Base-by-base conservation (phyloP, 2,329 filamentous ascomycete species). In the Grosmannia clavigera region DNA sequence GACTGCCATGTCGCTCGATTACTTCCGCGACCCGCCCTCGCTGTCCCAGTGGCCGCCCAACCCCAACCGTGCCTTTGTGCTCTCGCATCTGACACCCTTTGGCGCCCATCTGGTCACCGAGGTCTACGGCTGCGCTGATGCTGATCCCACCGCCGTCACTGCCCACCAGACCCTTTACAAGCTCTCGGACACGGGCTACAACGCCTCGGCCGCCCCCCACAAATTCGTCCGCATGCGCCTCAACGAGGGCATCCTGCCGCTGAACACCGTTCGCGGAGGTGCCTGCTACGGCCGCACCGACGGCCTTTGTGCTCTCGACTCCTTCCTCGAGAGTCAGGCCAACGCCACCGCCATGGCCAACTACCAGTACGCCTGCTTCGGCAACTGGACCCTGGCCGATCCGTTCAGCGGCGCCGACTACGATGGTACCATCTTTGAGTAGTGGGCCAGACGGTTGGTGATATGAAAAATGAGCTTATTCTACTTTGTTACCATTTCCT, bases 51-150 rank as follows among this genome's bases (percentile, higher is more conserved):
- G 67, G 64, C 76, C 75, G 25, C 75, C 73, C 4, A 69, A 73
- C 66, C 70, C 73, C 27, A 65, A 77, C 25, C 72, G 77, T 2
- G 73, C 73, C 55, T 82, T 81, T 68, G 70, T 73, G 31, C 70
- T 82, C 10, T 78, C 75, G 3, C 67, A 78, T 54, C 65, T 82
- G 58, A 81, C 79, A 0, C 81, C 81, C 1, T 83, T 82, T 62
- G 79, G 78, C 27, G 80, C 74, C 3, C 74, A 78, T 22, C 72
- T 83, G 35, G 71, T 81, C 53, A 81, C 80, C 1, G 81, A 83
- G 68, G 74, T 81, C 33, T 78, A 82, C 64, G 79, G 77, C 40
- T 83, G 80, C 65, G 68, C 71, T 3, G 60, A 63, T 0, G 56
- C 72, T 0, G 61, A 74, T 55, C 77, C 81, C 0, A 65, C 65